Evolutionary conservation across 108 stramenopile species (phyloP), one percentile per base, ranked within the genome.

Genomic region (Skeletonema tropicum): DNA sequence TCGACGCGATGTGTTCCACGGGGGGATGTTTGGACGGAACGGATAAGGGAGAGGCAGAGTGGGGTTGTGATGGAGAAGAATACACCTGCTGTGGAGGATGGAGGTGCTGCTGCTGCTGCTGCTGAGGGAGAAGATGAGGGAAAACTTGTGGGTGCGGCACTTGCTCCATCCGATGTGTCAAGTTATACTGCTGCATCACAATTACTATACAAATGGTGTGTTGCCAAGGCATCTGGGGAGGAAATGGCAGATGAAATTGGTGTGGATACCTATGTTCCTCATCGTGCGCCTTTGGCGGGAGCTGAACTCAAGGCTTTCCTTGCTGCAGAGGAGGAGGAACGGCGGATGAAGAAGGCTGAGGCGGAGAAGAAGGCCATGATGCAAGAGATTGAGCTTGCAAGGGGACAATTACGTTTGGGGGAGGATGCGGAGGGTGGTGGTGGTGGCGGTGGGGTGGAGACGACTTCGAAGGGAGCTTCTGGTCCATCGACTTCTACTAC

Each of bases 211-310:
- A 76, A 89, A 41, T 96, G 95, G 95, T 88, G 87, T 23, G 73
- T 80, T 17, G 95, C 95, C 42, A 92, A 96, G 64, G 70, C 79
- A 14, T 73, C 88, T 64, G 86, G 87, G 21, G 75, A 89, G 48
- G 95, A 96, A 80, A 94, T 96, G 93, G 89, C 92, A 14, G 95
- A 96, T 68, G 83, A 71, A 30, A 75, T 96, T 15, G 63, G 83
- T 14, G 88, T 94, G 0, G 92, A 96, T 84, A 87, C 91, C 5
- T 52, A 77, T 33, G 85, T 92, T 35, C 92, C 91, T 4, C 81
- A 86, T 57, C 83, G 93, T 7, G 64, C 83, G 3, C 89, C 89
- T 2, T 70, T 93, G 57, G 79, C 78, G 9, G 95, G 95, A 23
- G 60, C 62, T 2, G 95, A 94, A 64, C 80, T 91, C 8, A 73